Base-by-base conservation (phyloP, 2,329 filamentous ascomycete genomes). In the Whalleya microplaca region DNA sequence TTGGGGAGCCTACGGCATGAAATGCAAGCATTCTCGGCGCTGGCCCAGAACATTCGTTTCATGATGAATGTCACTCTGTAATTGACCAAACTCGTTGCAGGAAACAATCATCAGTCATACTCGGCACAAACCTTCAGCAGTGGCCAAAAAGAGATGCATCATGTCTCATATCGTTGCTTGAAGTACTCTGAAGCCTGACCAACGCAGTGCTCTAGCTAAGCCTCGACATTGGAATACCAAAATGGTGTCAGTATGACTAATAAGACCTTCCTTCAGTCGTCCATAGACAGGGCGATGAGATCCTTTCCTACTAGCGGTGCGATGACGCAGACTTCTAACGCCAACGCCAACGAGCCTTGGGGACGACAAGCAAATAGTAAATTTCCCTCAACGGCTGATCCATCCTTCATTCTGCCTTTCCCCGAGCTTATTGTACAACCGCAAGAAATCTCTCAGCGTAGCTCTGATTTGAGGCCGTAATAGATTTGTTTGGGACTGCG, bases 401-500 rank as follows among this genome's bases (percentile, higher is more conserved):
- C 10, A 37, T 37, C 10, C 12, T 37, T 37, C 32, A 8, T 37
- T 16, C 32, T 14, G 10, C 32, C 32, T 37, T 37, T 37, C 14
- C 32, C 32, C 32, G 32, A 61, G 41, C 53, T 58, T n/a, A 58
- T 49, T 19, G 58, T 63, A 61, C 51, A 52, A 63, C 58, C 57
- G 52, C 20, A 56, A 61, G 14, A 37, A 37, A 8, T 37, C 32
- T 37, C 10, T 37, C 32, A 37, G 14, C 7, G 32, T 37, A 37
- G 32, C 20, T 46, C 21, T 29, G 14, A 29, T 18, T 46, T 19
- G 37, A 56, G 20, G 41, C 45, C 53, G 53, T 42, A 50, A 58
- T 40, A 51, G 16, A 47, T 58, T 55, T 53, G 58, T 61, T 63
- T 59, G 49, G 44, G 32, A 56, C 48, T 63, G 61, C 61, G 58